Evolutionary conservation across 1,139 yeast genomes (phyloP).

Genomic region (Eremothecium cymbalariae): DNA sequence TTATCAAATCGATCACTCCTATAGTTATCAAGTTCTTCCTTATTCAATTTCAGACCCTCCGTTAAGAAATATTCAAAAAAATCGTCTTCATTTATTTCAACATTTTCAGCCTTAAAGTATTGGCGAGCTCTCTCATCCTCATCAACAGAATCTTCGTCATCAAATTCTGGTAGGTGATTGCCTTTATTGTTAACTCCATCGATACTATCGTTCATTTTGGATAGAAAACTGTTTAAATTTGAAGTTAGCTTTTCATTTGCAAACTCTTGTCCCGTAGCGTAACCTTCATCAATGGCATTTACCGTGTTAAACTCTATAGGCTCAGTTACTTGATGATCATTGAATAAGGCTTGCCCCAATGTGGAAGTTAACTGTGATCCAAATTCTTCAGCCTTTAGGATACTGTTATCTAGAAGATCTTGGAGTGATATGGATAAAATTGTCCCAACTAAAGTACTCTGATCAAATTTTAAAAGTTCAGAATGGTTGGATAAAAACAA

Average conservation of each 20-base stretch:
- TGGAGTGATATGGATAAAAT: not conserved
- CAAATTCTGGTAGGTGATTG: constrained; percentile 13
- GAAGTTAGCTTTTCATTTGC: not conserved
- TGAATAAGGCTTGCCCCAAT: not conserved
- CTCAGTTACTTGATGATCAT: not conserved
- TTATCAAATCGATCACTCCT: too few species aligned
- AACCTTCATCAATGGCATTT: not conserved
- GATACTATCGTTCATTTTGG: constrained; percentile 3
- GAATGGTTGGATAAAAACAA: not conserved
- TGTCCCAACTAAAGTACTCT: not conserved
- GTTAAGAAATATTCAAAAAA: constrained; percentile 51
- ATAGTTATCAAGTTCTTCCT: constrained; percentile 13
- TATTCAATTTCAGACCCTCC: constrained; percentile 39
- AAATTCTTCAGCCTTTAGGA: not conserved
- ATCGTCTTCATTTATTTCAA: constrained; percentile 52
- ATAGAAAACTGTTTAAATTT: constrained; percentile 12
- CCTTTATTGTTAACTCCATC: constrained; percentile 26
- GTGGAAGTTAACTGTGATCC: not conserved
- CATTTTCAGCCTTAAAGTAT: constrained; percentile 29
- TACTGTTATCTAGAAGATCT: not conserved
- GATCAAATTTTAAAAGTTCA: not conserved
- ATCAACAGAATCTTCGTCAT: constrained; percentile 18
- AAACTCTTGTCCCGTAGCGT: not conserved
- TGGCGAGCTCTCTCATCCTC: constrained; percentile 21
- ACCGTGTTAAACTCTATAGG: not conserved